These are phyloP conservation scores for Serendipita vermifera DNA, from an alignment of 768 basidiomycete species.

Conservation along the genomic window DNA sequence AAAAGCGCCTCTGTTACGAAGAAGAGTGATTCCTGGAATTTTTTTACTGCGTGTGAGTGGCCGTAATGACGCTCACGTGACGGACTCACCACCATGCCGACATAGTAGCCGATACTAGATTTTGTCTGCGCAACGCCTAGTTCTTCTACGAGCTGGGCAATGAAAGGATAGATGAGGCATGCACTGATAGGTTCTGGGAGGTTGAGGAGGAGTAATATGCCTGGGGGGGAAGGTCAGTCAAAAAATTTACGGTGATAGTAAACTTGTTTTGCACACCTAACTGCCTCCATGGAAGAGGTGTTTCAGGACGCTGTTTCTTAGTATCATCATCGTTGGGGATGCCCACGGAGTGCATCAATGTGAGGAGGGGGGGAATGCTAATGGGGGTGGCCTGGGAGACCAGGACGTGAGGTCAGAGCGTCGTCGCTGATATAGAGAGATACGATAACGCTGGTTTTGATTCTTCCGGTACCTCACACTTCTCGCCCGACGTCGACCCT, in stretches of 20 bases:
- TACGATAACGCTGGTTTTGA: too few relatives aligned
- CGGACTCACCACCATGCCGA: slow-evolving; percentile 49
- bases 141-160: slow-evolving; percentile 44
- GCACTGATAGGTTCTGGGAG: slow-evolving; percentile 66
- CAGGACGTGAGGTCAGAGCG: too few relatives aligned
- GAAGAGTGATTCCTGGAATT: slow-evolving; percentile 43
- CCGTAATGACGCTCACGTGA: neutral
- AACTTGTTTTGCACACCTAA: neutral
- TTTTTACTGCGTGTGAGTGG: neutral
- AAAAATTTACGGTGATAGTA: too few relatives aligned
- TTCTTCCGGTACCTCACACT: too few relatives aligned
- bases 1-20: slow-evolving; percentile 64
- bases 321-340: neutral
- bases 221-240: neutral
- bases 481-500: too few relatives aligned
- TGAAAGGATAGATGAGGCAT: slow-evolving; percentile 65
- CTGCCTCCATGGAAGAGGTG: neutral
- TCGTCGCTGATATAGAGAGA: too few relatives aligned
- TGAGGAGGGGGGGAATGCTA: neutral
- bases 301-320: too few relatives aligned
- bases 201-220: slow-evolving; percentile 53
- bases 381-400: neutral
- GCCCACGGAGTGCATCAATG: neutral
- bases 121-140: slow-evolving; percentile 44
- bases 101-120: slow-evolving; percentile 56